Base-by-base conservation (phyloP, 305 asterid species). In the Fraxinus ornus region DNA sequence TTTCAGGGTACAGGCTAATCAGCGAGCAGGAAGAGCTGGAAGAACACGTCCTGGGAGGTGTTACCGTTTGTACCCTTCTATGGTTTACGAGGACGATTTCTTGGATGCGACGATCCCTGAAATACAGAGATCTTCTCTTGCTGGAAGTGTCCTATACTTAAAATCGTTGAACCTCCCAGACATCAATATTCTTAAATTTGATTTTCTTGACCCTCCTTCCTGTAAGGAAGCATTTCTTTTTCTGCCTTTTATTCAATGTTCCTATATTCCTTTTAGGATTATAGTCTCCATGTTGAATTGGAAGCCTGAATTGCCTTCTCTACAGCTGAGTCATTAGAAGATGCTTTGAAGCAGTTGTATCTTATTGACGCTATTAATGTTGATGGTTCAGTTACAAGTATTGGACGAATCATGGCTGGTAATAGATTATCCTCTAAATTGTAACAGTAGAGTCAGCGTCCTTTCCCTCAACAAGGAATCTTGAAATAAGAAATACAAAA, bases 11-110 rank as follows among this genome's bases (percentile, higher is more conserved):
- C 99, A 96, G 93, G 98, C 99, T 81, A 92, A 91, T 85, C 98
- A 96, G 84, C 98, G 98, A 37, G 98, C 98, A 71, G 99, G 98
- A 78, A 90, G 99, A 83, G 99, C 99, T 82, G 99, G 98, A 87
- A 92, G 99, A 88, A 95, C 99, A 80, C 93, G 95, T 39, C 97
- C 98, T 75, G 98, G 99, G 80, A 94, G 89, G 79, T 96, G 99
- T 88, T 91, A 91, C 79, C 98, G 99, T 35, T 83, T 96, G 83
- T 96, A 96, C 88, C 92, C 99, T 82, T 90, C 93, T 74, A 81
- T 86, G 77, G 90, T 85, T 82, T 96, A 94, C 88, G 84, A 90
- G 28, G 97, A 93, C 77, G 93, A 94, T 82, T 93, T 96, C 79
- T 80, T 96, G 90, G 99, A 94, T 85, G 98, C 92, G 28, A 96